A percentile compares a stretch with the other conserved stretches of the same genome.
phyloP scores from a whole-genome alignment of 192 early-diverging fungal species.

The Nowakowskiella sp. region DNA sequence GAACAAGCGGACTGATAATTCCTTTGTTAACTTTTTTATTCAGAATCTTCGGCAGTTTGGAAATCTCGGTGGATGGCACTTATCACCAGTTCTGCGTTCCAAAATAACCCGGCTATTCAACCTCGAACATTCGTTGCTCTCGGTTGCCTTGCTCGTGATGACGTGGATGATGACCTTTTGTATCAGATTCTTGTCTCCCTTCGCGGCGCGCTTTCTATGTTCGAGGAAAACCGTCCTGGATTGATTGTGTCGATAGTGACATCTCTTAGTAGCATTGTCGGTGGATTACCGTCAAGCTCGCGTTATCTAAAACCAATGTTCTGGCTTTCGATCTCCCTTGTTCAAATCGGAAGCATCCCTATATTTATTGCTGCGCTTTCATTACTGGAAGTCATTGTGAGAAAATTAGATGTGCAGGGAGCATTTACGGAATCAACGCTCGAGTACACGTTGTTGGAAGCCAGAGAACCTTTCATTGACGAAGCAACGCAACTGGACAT shows the following conservation, averaged over 20 bases:
- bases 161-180: conserved; percentile 86
- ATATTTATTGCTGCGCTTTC: conserved; percentile 67
- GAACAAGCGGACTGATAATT: conserved; percentile 3
- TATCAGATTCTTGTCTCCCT: conserved; percentile 88
- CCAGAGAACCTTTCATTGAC: conserved; percentile 63
- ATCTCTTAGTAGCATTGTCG: conserved; percentile 78
- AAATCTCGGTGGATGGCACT: conserved; percentile 89
- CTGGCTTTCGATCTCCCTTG: conserved; percentile 82
- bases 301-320: conserved; percentile 78
- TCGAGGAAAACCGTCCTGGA: conserved; percentile 71
- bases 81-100: conserved; percentile 86
- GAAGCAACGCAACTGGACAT: conserved; percentile 65
- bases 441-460: conserved; percentile 61
- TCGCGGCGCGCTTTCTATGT: conserved; percentile 74
- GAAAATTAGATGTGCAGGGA: conserved; percentile 64
- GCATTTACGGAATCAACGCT: conserved; percentile 63
- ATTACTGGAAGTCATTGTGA: conserved; percentile 63
- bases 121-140: conserved; percentile 88
- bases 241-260: conserved; percentile 82
- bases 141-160: conserved; percentile 79
- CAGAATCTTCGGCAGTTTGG: conserved; percentile 73
- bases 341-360: conserved; percentile 77
- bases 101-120: conserved; percentile 88
- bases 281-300: conserved; percentile 71
- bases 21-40: conserved; percentile 6